Percentiles rank a stretch among this genome's conserved stretches.
These are phyloP conservation scores for Amanita polypyramis DNA, from an alignment of 768 basidiomycete species.

Conservation along the genomic window DNA sequence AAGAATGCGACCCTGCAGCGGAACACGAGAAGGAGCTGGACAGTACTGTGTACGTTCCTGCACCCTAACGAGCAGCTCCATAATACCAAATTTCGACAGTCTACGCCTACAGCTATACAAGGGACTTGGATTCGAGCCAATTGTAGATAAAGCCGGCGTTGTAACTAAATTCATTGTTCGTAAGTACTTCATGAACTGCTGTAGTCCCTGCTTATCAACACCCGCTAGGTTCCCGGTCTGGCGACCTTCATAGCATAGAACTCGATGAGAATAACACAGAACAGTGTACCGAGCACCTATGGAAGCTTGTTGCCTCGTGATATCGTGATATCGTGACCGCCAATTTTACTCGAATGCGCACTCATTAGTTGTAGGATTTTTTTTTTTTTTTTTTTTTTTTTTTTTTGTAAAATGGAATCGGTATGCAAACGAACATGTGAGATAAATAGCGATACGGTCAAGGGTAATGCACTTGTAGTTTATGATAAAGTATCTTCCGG, in stretches of 20 bases:
- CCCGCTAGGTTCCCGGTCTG: constrained; percentile 35
- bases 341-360: too few species aligned
- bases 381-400: too few species aligned
- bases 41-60: constrained; percentile 46
- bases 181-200: constrained; percentile 25
- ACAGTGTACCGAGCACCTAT: constrained; percentile 28
- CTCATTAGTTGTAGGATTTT: too few species aligned
- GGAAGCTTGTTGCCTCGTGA: constrained; percentile 36
- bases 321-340: constrained; percentile 6
- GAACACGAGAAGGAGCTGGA: constrained; percentile 66
- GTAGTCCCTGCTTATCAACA: constrained; percentile 2
- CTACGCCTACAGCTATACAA: constrained; percentile 60
- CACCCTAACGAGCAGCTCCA: neutral
- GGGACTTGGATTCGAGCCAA: constrained; percentile 61
- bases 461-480: neutral
- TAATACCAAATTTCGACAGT: constrained; percentile 23
- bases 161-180: constrained; percentile 57
- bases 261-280: constrained; percentile 23
- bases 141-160: constrained; percentile 41
- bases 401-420: neutral
- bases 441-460: neutral
- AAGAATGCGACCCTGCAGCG: constrained; percentile 60
- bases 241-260: constrained; percentile 33
- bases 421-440: neutral
- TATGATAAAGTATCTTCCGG: neutral